These are phyloP conservation scores for Tricholoma bakamatsutake DNA, from an alignment of 768 basidiomycete genomes.

Conservation along the genomic window DNA sequence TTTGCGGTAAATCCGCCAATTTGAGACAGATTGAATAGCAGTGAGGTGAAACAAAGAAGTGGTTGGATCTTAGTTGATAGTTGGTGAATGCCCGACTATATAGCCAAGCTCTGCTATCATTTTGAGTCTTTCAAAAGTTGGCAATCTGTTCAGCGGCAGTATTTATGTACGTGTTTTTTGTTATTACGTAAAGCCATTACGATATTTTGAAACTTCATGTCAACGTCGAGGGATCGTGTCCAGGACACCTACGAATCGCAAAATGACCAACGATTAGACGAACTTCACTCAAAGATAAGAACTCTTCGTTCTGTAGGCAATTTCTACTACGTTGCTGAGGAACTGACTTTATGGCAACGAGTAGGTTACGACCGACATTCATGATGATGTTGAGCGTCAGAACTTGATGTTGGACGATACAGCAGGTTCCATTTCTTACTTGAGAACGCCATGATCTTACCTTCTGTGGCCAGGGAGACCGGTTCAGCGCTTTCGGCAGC, in stretches of 20 bases:
- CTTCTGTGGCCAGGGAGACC: constrained; percentile 42
- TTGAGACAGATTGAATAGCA: neutral
- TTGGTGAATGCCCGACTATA: neutral
- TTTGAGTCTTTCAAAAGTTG: too few relatives aligned
- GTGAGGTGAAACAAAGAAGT: neutral
- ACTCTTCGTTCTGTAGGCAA: constrained; percentile 68
- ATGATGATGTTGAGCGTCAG: constrained; percentile 80
- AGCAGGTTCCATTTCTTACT: constrained; percentile 34
- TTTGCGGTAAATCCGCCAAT: neutral
- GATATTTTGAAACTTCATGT: constrained; percentile 22
- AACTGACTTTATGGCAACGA: neutral
- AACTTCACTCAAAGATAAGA: constrained; percentile 79
- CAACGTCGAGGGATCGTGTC: constrained; percentile 36
- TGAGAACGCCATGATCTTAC: neutral
- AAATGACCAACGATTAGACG: constrained; percentile 80
- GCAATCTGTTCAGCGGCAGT: too few relatives aligned
- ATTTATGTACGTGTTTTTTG: too few relatives aligned
- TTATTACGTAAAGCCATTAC: neutral
- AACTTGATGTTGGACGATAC: constrained; percentile 74
- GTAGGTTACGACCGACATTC: constrained; percentile 84
- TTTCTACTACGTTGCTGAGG: neutral
- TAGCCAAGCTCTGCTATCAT: too few relatives aligned
- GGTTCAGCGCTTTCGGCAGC: constrained; percentile 59
- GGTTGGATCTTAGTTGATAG: neutral
- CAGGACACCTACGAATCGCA: constrained; percentile 80